Base-by-base conservation (phyloP, 2,329 filamentous ascomycete genomes). In the Rasamsonia emersonii region DNA sequence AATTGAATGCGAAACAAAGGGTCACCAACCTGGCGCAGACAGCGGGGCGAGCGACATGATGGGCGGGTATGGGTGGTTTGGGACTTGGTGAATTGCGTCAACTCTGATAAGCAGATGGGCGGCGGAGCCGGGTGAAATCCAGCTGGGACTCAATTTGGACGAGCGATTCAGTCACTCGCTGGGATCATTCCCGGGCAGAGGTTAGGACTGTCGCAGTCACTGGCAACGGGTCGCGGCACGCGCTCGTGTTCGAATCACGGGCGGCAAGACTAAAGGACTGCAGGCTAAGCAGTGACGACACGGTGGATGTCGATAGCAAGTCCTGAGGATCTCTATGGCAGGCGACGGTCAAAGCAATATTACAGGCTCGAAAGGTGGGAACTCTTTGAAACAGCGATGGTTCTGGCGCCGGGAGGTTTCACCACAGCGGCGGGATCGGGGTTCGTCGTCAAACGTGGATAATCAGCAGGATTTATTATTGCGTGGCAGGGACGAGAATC, bases 1-100 rank as follows among this genome's bases (percentile, higher is more conserved):
- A n/a, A n/a, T n/a, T n/a, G n/a, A n/a, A 23, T 32, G 30, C 27
- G 40, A 28, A 16, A 16, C 23, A 16, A 30, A 25, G 19, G 26
- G 33, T 38, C 28, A 41, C 38, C 28, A 44, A 49, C 46, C 46
- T 45, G 45, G 45, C 41, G 38, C 41, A n/a, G 41, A 43, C 26
- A 45, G 34, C 10, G 46, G 42, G 30, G 44, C 46, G 33, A 46
- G 42, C 30, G 45, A 43, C 46, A 49, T 49, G 31, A 18, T 35
- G 35, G 37, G 31, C 18, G 30, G n/a, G 25, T 27, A 20, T 20
- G 30, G 27, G 23, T 36, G 29, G 35, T 32, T 29, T 38, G 30
- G 28, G 36, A 31, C 17, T 28, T 33, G 32, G 13, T 35, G 28
- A 28, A 30, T 28, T 31, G 23, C 18, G 30, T 24, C 32, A 28